Evolutionary conservation across 345 rosid genomes (phyloP).

Genomic region (Brassica nigra): DNA sequence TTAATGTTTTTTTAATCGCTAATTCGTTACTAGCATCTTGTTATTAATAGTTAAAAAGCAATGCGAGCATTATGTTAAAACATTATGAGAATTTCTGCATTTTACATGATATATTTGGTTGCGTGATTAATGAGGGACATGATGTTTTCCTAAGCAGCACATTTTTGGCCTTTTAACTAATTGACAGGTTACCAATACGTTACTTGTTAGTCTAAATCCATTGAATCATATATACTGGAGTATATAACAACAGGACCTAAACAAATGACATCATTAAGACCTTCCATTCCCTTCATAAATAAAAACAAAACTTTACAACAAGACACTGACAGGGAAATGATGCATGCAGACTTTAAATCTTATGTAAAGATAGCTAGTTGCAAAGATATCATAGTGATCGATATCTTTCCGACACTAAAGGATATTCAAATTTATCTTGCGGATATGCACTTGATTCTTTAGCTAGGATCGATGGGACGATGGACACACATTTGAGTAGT

Average conservation of each 20-base stretch:
- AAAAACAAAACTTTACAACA: not conserved
- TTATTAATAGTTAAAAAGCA: not conserved
- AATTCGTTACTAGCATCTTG: not conserved
- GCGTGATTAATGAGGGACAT: conserved; percentile 21
- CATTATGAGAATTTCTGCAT: not conserved
- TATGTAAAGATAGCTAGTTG: not conserved
- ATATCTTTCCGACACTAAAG: not conserved
- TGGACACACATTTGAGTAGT: not conserved
- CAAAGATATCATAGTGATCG: not conserved
- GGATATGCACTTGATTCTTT: conserved; percentile 13
- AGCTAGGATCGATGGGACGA: conserved; percentile 21
- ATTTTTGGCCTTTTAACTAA: conserved; percentile 10
- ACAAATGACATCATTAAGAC: not conserved
- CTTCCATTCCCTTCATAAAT: not conserved
- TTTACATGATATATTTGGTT: not conserved
- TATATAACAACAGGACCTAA: not conserved
- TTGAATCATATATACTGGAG: conserved; percentile 7
- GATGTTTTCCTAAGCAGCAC: not conserved
- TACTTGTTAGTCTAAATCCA: conserved; percentile 13
- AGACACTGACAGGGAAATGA: not conserved
- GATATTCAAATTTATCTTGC: conserved; percentile 17
- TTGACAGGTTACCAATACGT: conserved; percentile 15
- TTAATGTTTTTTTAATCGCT: not conserved
- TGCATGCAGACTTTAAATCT: not conserved
- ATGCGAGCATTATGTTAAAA: not conserved